phyloP scores from a whole-genome alignment of 2,329 filamentous ascomycete genomes.

The Colletotrichum sp. region DNA sequence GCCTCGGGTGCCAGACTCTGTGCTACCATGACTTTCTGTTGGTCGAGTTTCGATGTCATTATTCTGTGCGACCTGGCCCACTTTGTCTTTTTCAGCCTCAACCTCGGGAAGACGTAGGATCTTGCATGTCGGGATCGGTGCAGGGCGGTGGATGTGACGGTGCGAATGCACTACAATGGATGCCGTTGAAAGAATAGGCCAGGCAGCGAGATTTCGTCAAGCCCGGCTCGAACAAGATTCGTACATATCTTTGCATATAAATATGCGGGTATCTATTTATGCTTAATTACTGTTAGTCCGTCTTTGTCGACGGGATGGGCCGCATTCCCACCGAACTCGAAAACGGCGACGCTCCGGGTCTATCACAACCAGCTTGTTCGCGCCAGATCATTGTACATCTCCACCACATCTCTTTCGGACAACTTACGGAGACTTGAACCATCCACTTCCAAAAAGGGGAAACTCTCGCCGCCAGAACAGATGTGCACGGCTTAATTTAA shows the following conservation, averaged over 20 bases:
- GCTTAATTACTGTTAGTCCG: background rate
- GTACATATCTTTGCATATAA: background rate
- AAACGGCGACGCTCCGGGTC: background rate
- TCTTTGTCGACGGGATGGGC: background rate
- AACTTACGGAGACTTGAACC: background rate
- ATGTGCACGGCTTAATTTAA: background rate
- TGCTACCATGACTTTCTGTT: background rate
- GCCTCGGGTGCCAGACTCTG: background rate
- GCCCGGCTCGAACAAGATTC: accelerated
- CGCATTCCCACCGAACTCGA: background rate
- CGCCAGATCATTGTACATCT: background rate
- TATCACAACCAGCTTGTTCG: background rate
- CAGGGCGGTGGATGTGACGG: background rate
- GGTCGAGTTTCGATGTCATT: background rate
- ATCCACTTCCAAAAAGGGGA: background rate
- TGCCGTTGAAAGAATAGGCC: background rate
- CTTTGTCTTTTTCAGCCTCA: background rate
- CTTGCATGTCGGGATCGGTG: background rate
- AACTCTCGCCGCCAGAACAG: background rate
- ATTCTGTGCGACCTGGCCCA: background rate
- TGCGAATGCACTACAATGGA: background rate
- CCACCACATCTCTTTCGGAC: background rate
- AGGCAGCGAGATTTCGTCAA: background rate
- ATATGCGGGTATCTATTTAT: background rate
- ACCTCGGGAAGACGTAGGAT: background rate